These are phyloP conservation scores for Fusarium sp. DNA, from an alignment of 2,329 filamentous ascomycete species.

Conservation along the genomic window DNA sequence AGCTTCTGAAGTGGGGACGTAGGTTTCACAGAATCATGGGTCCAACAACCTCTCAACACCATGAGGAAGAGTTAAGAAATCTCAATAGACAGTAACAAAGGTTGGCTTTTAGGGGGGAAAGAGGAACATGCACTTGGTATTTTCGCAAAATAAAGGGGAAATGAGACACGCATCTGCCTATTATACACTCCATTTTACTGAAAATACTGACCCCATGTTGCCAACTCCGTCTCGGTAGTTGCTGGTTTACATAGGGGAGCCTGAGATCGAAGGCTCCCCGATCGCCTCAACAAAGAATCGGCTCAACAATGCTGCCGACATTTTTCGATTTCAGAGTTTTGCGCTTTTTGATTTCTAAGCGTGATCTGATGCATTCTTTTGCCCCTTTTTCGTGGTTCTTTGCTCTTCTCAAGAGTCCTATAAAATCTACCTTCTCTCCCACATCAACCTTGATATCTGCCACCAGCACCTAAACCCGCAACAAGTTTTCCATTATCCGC, in stretches of 20 bases:
- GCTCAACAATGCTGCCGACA: neutral
- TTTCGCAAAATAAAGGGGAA: neutral
- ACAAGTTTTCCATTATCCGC: neutral
- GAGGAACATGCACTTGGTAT: neutral
- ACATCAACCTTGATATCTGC: no score
- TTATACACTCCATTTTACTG: neutral
- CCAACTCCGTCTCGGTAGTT: neutral
- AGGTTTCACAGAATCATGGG: neutral
- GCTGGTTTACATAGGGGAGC: neutral
- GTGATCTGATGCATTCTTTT: neutral
- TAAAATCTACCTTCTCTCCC: neutral
- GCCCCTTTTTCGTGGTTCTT: neutral
- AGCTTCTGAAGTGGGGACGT: neutral
- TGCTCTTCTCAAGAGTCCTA: neutral
- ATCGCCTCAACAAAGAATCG: neutral
- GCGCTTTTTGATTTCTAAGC: neutral
- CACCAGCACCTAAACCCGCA: neutral
- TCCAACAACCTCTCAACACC: neutral
- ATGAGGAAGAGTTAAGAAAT: neutral
- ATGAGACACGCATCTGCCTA: neutral
- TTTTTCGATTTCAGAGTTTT: neutral
- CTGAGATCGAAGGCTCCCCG: conserved; percentile 3
- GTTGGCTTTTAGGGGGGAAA: neutral
- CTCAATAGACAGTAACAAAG: neutral
- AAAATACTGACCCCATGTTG: neutral